These are phyloP conservation scores for Golubevia pallescens DNA, from an alignment of 1,284 basidiomycete species.

Conservation along the genomic window DNA sequence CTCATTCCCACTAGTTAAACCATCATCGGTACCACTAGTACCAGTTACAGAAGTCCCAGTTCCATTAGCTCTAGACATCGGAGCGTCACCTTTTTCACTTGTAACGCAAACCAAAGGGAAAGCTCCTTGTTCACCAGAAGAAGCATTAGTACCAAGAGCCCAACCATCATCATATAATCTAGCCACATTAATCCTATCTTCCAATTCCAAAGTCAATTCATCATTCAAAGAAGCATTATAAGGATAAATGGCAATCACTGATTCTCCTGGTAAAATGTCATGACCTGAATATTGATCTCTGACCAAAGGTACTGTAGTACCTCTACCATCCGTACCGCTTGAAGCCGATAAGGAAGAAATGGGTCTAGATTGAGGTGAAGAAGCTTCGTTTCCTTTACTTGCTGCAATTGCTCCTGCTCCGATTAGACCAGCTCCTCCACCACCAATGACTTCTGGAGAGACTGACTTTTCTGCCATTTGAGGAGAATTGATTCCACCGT, in stretches of 20 bases:
- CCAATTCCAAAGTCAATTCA: constrained; percentile 44
- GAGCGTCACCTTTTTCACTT: constrained; percentile 31
- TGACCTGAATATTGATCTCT: constrained; percentile 54
- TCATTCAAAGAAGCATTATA: constrained; percentile 54
- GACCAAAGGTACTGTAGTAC: constrained; percentile 45
- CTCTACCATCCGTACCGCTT: constrained; percentile 39
- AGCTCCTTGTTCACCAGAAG: constrained; percentile 26
- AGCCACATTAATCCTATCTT: constrained; percentile 38
- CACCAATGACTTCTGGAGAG: no score
- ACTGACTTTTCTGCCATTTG: no score
- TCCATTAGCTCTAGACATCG: constrained; percentile 9
- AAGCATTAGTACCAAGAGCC: constrained; percentile 31
- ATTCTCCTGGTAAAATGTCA: constrained; percentile 46
- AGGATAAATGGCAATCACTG: constrained; percentile 54
- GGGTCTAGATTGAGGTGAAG: constrained; percentile 12
- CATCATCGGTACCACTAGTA: constrained; percentile 18
- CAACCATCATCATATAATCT: constrained; percentile 55
- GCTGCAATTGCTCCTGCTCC: neutral
- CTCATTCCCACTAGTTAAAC: constrained; percentile 37
- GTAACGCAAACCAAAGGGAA: constrained; percentile 53
- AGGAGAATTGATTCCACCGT: constrained; percentile 1
- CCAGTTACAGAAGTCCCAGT: constrained; percentile 17
- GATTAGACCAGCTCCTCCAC: neutral
- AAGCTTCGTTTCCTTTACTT: no score
- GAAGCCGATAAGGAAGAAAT: constrained; percentile 35